Evolutionary conservation across 2,329 filamentous ascomycete genomes (phyloP).

Genomic region (Ceratocystis cubensis): DNA sequence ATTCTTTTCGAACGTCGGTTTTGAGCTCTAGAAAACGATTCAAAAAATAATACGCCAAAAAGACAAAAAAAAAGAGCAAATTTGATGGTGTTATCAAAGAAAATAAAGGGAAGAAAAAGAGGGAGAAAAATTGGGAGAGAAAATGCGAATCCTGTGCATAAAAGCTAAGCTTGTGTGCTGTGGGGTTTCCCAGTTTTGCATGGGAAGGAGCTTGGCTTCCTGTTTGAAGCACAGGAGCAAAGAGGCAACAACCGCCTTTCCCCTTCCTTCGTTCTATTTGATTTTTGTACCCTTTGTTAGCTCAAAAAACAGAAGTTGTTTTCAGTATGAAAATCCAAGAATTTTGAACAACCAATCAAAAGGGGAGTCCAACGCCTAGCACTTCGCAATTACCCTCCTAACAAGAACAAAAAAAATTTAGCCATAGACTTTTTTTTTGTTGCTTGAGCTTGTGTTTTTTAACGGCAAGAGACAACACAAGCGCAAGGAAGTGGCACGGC

Average conservation of each 20-base stretch:
- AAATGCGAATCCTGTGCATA: constrained; percentile 6
- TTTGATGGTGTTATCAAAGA: background rate
- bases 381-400: too few relatives aligned
- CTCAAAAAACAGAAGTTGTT: background rate
- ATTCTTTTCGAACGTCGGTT: background rate
- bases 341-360: background rate
- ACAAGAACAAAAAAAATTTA: too few relatives aligned
- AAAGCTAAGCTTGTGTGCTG: constrained; percentile 9
- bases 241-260: background rate
- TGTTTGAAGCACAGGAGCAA: background rate
- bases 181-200: background rate
- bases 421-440: too few relatives aligned
- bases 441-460: too few relatives aligned
- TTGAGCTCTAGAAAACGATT: background rate
- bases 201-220: constrained; percentile 9
- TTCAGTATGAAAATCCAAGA: background rate
- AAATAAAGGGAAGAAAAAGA: constrained; percentile 7
- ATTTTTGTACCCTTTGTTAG: background rate
- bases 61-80: background rate
- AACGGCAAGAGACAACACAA: background rate
- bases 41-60: constrained; percentile 7
- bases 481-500: background rate
- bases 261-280: background rate
- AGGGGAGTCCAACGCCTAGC: background rate
- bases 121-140: constrained; percentile 7